Evolutionary conservation across 75 land plant genomes (phyloP).

Genomic region (Selaginella moellendorffii): DNA sequence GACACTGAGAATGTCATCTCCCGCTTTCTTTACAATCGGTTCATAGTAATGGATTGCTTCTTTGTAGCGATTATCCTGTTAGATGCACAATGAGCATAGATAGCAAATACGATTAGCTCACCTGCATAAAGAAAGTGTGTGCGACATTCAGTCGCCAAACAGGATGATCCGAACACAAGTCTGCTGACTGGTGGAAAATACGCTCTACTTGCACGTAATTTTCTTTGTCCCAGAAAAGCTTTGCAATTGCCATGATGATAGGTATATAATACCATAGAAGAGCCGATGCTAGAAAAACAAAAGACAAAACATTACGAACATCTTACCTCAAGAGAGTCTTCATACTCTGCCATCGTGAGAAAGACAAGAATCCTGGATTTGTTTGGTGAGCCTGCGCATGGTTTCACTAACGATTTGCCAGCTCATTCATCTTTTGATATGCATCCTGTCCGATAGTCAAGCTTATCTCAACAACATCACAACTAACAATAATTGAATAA

Average conservation of each 20-base stretch:
- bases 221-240: conserved; percentile 33
- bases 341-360: conserved; percentile 24
- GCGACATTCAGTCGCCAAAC: conserved; percentile 30
- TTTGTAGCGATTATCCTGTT: conserved; percentile 24
- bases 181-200: conserved; percentile 26
- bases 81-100: neutral
- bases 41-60: conserved; percentile 32
- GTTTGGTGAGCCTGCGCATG: conserved; percentile 21
- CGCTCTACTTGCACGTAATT: conserved; percentile 27
- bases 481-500: neutral
- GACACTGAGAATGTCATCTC: conserved; percentile 20
- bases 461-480: neutral
- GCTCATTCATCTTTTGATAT: conserved; percentile 22
- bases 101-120: neutral
- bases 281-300: conserved; percentile 7
- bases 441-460: conserved; percentile 15
- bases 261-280: conserved; percentile 28
- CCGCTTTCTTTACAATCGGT: conserved; percentile 27
- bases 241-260: conserved; percentile 32
- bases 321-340: conserved; percentile 23
- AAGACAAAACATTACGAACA: neutral
- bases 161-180: conserved; percentile 25
- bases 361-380: conserved; percentile 19
- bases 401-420: conserved; percentile 22
- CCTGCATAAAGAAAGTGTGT: conserved; percentile 33